These are phyloP conservation scores for Nitzschia inconspicua DNA, from an alignment of 108 stramenopile genomes.

Conservation along the genomic window DNA sequence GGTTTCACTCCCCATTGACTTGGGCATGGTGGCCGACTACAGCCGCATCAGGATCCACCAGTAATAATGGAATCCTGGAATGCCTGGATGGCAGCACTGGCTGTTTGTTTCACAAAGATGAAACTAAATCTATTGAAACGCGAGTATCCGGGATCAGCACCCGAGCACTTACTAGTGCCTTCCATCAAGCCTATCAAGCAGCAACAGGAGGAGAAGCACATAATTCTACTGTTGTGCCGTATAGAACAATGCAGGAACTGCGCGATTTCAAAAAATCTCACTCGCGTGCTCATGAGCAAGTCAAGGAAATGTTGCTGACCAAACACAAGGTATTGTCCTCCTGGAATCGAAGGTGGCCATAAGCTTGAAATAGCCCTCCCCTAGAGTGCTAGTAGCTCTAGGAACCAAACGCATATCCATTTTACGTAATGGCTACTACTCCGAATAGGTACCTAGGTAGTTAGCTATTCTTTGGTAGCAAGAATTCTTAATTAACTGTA, in stretches of 20 bases:
- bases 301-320: slow-evolving; percentile 48
- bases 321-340: slow-evolving; percentile 65
- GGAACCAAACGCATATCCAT: too few species aligned
- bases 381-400: too few species aligned
- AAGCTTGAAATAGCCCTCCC: too few species aligned
- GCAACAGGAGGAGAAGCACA: neutral
- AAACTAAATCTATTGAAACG: neutral
- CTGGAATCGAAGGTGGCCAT: slow-evolving; percentile 60
- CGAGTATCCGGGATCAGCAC: slow-evolving; percentile 16
- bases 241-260: slow-evolving; percentile 34
- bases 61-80: slow-evolving; percentile 13
- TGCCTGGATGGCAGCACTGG: slow-evolving; percentile 23
- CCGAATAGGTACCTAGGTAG: too few species aligned
- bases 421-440: too few species aligned
- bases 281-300: slow-evolving; percentile 54
- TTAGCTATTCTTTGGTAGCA: too few species aligned
- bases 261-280: slow-evolving; percentile 39
- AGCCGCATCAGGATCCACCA: neutral
- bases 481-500: too few species aligned
- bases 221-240: neutral
- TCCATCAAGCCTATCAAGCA: slow-evolving; percentile 10
- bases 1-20: slow-evolving; percentile 69
- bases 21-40: slow-evolving; percentile 57
- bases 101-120: neutral
- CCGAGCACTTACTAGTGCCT: neutral